These are phyloP conservation scores for Oehlia diaphana DNA, from an alignment of 192 early-diverging fungal genomes.

Conservation along the genomic window DNA sequence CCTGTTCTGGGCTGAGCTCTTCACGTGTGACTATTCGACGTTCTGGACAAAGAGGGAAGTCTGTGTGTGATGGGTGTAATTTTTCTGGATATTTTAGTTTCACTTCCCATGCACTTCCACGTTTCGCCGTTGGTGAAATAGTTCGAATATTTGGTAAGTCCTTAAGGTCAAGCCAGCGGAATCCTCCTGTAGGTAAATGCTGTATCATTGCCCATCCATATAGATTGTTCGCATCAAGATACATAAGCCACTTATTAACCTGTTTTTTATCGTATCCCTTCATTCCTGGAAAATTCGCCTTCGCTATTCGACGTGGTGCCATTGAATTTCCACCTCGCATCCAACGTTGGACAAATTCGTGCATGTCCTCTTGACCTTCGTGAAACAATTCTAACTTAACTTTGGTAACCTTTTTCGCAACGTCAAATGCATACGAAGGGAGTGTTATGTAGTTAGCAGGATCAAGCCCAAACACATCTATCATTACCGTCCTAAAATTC, in stretches of 20 bases:
- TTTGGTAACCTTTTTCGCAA: background rate
- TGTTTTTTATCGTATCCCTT: background rate
- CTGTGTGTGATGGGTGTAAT: too few relatives aligned
- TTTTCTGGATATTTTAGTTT: background rate
- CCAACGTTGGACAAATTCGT: background rate
- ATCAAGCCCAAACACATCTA: background rate
- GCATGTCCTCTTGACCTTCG: slow-evolving; percentile 20
- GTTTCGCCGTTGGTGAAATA: slow-evolving; percentile 10
- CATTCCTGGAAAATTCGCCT: slow-evolving; percentile 11
- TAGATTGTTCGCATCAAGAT: background rate
- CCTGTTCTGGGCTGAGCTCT: background rate
- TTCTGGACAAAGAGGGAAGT: slow-evolving; percentile 15
- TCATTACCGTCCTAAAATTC: background rate
- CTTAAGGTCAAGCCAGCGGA: slow-evolving; percentile 2
- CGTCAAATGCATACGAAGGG: background rate
- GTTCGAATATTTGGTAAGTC: slow-evolving; percentile 10
- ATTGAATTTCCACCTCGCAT: slow-evolving; percentile 17
- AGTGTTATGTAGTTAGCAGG: background rate
- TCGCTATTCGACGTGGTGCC: background rate
- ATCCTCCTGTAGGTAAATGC: slow-evolving; percentile 15
- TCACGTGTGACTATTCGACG: slow-evolving; percentile 14
- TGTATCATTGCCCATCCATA: slow-evolving; percentile 24
- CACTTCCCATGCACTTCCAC: slow-evolving; percentile 9
- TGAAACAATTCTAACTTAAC: slow-evolving; percentile 19
- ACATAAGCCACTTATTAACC: background rate